Evolutionary conservation across 371 early-diverging fungal genomes (phyloP).

Genomic region (Dentiscutata heterogama): DNA sequence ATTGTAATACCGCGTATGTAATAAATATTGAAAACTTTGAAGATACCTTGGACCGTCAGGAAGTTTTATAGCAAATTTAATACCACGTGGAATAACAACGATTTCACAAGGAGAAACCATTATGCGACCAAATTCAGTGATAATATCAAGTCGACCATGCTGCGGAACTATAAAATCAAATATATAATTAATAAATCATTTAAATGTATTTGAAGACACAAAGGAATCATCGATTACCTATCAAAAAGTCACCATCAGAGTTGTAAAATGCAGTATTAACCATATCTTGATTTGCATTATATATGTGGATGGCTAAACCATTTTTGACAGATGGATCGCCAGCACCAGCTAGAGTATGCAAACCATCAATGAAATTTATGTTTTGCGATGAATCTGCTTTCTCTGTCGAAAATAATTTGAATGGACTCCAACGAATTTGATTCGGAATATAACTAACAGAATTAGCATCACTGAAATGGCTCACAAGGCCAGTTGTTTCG

Average conservation of each 20-base stretch:
- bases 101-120: conserved; percentile 92
- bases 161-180: conserved; percentile 81
- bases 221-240: conserved; percentile 66
- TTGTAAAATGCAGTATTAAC: conserved; percentile 82
- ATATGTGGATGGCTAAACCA: conserved; percentile 91
- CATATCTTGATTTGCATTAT: conserved; percentile 84
- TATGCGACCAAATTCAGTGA: conserved; percentile 94
- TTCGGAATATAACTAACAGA: conserved; percentile 76
- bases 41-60: conserved; percentile 82
- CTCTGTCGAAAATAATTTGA: conserved; percentile 69
- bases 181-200: not conserved
- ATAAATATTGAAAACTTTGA: too few relatives aligned
- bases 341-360: conserved; percentile 89
- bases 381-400: conserved; percentile 48
- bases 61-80: conserved; percentile 84
- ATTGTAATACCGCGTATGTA: not conserved
- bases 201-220: not conserved
- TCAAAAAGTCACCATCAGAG: conserved; percentile 93
- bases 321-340: conserved; percentile 83
- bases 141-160: conserved; percentile 86
- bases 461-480: conserved; percentile 66
- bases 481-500: conserved; percentile 46
- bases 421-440: conserved; percentile 95
- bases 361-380: conserved; percentile 86
- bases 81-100: conserved; percentile 92